phyloP scores from a whole-genome alignment of 2,329 filamentous ascomycete species.

The Epichloe glyceriae region DNA sequence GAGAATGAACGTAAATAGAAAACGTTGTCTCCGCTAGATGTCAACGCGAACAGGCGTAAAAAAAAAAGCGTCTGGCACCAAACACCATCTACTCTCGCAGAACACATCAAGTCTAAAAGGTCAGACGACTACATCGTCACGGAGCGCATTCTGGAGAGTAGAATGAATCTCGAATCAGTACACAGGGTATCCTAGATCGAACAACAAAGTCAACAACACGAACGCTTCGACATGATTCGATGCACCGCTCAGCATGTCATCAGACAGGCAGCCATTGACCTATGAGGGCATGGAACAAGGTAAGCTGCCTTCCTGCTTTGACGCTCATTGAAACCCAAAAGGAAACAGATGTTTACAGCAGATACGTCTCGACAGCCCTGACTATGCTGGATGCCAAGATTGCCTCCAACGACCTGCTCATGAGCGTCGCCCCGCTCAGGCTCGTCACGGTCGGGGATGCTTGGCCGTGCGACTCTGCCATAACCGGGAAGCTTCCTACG shows the following conservation, averaged over 20 bases:
- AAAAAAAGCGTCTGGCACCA: background rate
- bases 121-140: no score
- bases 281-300: conserved; percentile 1
- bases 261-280: background rate
- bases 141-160: background rate
- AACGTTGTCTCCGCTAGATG: background rate
- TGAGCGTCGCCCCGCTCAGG: conserved; percentile 15
- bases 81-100: background rate
- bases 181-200: background rate
- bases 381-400: conserved; percentile 12
- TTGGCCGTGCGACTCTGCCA: conserved; percentile 13
- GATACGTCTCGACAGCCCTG: conserved; percentile 7
- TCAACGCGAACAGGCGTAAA: background rate
- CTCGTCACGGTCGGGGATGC: conserved; percentile 14
- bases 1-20: no score
- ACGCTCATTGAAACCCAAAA: background rate
- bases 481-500: conserved; percentile 10
- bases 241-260: background rate
- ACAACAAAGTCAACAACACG: background rate
- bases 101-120: background rate
- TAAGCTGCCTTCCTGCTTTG: background rate
- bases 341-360: background rate
- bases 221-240: background rate
- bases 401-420: conserved; percentile 12
- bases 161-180: background rate